Base-by-base conservation (phyloP, 179 eudicot species). In the Spergularia azorica region DNA sequence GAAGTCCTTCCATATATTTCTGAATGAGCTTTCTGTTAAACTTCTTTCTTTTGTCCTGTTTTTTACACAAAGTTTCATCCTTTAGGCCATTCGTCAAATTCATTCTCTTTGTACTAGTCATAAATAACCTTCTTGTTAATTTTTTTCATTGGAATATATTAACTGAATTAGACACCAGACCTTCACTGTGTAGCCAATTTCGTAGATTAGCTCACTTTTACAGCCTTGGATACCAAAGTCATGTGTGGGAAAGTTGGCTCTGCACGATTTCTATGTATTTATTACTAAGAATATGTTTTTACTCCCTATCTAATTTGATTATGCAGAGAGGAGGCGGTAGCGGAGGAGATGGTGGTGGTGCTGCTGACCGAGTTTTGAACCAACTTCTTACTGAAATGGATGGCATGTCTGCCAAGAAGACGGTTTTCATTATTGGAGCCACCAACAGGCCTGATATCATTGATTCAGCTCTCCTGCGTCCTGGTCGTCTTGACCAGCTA, bases 351-450 rank as follows among this genome's bases (percentile, higher is more conserved):
- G 93, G 93, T 46, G 97, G 97, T 32, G 97, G 97, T 80, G 97
- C 97, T 38, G 97, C 97, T 63, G 97, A 92, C 79, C 80, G 97
- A 59, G 97, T 92, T 68, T 67, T 92, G 87, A 92, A 92, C 66
- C 97, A 92, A 70, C 93, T 92, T 67, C 78, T 92, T 64, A 92
- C 97, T 1, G 97, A 92, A 82, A 92, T 92, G 97, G 97, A 92
- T 75, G 97, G 97, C 66, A 92, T 92, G 97, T 84, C 89, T 74
- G 94, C 97, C 26, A 92, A 92, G 87, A 92, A 92, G 57, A 92
- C 97, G 10, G 97, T 92, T 5, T 92, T 92, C 80, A 90, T 90
- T 1, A 92, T 92, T 41, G 97, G 95, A 41, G 97, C 97, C 21
- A 92, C 97, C 43, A 92, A 92, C 87, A 85, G 97, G 79, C 97